Conservation (phyloP, 306 rosid genomes). For the Cucumis hystrix region DNA sequence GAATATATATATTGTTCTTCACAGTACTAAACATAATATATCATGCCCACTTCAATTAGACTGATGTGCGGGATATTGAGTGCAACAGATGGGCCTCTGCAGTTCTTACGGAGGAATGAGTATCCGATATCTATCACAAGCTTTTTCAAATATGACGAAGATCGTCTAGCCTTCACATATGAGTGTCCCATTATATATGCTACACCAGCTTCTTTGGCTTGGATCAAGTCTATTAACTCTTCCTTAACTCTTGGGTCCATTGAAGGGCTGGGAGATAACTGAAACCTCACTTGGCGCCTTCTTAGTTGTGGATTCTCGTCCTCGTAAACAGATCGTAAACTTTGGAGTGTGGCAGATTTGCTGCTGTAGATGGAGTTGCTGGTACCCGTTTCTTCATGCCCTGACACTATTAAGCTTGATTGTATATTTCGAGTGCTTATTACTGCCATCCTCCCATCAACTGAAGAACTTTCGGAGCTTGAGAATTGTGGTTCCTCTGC, state of each 20-base stretch:
- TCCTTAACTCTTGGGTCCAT: slow-evolving; percentile 57
- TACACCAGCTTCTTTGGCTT: slow-evolving; percentile 81
- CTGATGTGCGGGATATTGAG: slow-evolving; percentile 87
- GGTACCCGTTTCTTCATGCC: slow-evolving; percentile 26
- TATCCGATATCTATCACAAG: slow-evolving; percentile 61
- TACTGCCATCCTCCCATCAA: slow-evolving; percentile 82
- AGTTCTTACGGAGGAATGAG: slow-evolving; percentile 74
- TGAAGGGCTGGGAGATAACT: slow-evolving; percentile 32
- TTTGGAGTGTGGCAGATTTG: slow-evolving; percentile 47
- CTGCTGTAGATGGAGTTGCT: slow-evolving; percentile 43
- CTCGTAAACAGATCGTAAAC: slow-evolving; percentile 50
- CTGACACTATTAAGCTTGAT: slow-evolving; percentile 28
- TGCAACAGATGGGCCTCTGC: slow-evolving; percentile 76
- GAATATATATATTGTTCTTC: slow-evolving; percentile 5
- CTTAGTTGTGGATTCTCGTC: slow-evolving; percentile 50
- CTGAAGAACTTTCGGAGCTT: slow-evolving; percentile 39
- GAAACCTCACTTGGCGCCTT: slow-evolving; percentile 55
- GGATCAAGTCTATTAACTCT: slow-evolving; percentile 56
- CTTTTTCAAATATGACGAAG: slow-evolving; percentile 57
- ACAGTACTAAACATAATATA: slow-evolving; percentile 54
- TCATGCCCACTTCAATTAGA: slow-evolving; percentile 87
- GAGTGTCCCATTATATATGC: slow-evolving; percentile 85
- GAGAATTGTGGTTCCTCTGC: slow-evolving; percentile 58
- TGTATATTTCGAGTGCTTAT: slow-evolving; percentile 42
- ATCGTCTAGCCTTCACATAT: slow-evolving; percentile 73